phyloP scores from a whole-genome alignment of 306 rosid species.

The Cicer yamashitae region DNA sequence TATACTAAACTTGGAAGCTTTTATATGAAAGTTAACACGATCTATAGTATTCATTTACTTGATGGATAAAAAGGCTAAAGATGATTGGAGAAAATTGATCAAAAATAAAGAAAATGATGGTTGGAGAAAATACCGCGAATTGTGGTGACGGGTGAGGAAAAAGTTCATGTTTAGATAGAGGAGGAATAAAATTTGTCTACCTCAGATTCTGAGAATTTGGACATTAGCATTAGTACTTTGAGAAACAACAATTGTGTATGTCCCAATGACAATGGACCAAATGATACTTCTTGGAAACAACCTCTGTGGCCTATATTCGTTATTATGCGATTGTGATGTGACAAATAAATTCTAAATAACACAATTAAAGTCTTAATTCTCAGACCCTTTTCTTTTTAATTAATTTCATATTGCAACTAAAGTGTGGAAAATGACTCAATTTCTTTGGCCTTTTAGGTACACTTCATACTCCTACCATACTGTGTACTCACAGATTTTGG shows the following conservation, averaged over 20 bases:
- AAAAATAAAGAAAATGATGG: not conserved
- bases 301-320: conserved; percentile 21
- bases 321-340: conserved; percentile 13
- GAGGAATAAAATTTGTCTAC: conserved; percentile 14
- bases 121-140: not conserved
- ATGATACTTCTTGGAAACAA: conserved; percentile 6
- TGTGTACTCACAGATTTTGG: conserved; percentile 30
- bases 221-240: not conserved
- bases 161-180: not conserved
- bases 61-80: too few relatives aligned
- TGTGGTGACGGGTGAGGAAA: not conserved
- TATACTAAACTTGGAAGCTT: too few relatives aligned
- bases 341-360: not conserved
- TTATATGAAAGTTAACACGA: too few relatives aligned
- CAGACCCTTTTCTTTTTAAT: not conserved
- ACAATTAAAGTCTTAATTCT: not conserved
- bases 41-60: too few relatives aligned
- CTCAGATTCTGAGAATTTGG: conserved; percentile 26
- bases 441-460: not conserved
- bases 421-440: conserved; percentile 20
- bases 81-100: not conserved
- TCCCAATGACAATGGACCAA: conserved; percentile 29
- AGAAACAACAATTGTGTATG: conserved; percentile 3
- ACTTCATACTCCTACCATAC: not conserved
- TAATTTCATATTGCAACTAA: not conserved